Evolutionary conservation across 2,329 filamentous ascomycete species (phyloP), one percentile per base, ranked within the genome.

Genomic region (Davidsoniella neocaledoniae): DNA sequence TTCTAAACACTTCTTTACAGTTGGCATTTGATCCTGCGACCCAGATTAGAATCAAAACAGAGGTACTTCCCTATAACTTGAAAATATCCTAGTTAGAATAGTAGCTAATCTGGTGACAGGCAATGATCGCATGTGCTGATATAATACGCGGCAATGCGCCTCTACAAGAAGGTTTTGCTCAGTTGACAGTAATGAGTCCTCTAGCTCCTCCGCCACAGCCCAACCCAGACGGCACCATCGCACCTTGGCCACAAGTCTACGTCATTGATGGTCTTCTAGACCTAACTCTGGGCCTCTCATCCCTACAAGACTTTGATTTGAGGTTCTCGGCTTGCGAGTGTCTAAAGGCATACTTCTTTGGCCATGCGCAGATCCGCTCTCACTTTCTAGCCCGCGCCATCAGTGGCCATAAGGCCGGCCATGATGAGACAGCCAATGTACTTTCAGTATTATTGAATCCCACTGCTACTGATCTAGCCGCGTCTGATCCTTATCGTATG

Each of bases 241-340:
- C 44, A 19, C n/a, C 45, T 23, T 45, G 71, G 8, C 66, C 71
- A 12, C 75, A 76, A 50, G 78, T 90, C 33, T 94, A 94, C 64
- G 86, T 98, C 26, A 94, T 98, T 58, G 90, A 96, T 63, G 91
- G 86, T 1, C 70, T 98, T 16, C 70, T 98, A 44, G 86, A 95
- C 57, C 68, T 95, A 41, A 80, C 83, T 0, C 69, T 98, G 7
- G 79, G 79, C 50, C 69, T 82, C 19, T 73, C 81, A 26, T 68
- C 79, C 0, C 66, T 76, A 17, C 73, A 79, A 48, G 71, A 83
- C 36, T 83, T 94, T 56, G 82, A 94, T 62, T 71, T 90, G 37
- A 80, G 91, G 21, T 76, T 87, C 59, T 84, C 90, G 17, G 87
- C 86, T 19, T 91, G 84, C 61, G 82, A 90, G 58, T 94, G 90